A percentile compares a stretch with the other conserved stretches of the same genome.
phyloP scores from a whole-genome alignment of 306 rosid species.

The Malus orientalis region DNA sequence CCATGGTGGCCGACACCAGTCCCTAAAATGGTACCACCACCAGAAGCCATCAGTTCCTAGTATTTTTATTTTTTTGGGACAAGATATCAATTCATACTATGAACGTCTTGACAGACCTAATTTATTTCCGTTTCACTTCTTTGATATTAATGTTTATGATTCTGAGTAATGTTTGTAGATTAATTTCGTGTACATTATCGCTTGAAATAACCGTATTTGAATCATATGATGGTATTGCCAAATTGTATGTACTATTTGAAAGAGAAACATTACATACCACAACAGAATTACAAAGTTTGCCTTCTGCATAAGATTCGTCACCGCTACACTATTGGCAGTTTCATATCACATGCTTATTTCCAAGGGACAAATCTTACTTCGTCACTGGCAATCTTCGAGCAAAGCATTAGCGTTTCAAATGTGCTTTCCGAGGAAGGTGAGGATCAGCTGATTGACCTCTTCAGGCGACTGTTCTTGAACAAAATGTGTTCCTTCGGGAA shows the following conservation, averaged over 20 bases:
- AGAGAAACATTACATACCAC: not conserved
- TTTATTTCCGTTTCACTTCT: too few relatives aligned
- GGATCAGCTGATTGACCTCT: constrained; percentile 55
- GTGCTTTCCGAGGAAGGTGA: constrained; percentile 54
- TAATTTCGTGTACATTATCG: too few relatives aligned
- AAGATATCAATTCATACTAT: too few relatives aligned
- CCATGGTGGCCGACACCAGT: too few relatives aligned
- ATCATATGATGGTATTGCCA: not conserved
- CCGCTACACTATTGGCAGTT: not conserved
- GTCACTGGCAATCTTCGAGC: not conserved
- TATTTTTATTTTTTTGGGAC: too few relatives aligned
- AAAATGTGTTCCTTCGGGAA: constrained; percentile 82
- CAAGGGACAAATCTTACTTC: not conserved
- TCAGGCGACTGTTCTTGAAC: constrained; percentile 75
- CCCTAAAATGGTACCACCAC: too few relatives aligned
- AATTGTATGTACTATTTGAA: not conserved
- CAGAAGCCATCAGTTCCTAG: too few relatives aligned
- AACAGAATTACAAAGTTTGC: not conserved
- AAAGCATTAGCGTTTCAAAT: constrained; percentile 15
- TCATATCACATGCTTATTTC: not conserved
- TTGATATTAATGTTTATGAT: too few relatives aligned
- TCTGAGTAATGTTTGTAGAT: too few relatives aligned
- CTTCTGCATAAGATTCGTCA: not conserved
- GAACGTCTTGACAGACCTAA: too few relatives aligned
- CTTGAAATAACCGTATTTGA: too few relatives aligned